phyloP scores from a whole-genome alignment of 306 rosid genomes.

The Prosopis cineraria region DNA sequence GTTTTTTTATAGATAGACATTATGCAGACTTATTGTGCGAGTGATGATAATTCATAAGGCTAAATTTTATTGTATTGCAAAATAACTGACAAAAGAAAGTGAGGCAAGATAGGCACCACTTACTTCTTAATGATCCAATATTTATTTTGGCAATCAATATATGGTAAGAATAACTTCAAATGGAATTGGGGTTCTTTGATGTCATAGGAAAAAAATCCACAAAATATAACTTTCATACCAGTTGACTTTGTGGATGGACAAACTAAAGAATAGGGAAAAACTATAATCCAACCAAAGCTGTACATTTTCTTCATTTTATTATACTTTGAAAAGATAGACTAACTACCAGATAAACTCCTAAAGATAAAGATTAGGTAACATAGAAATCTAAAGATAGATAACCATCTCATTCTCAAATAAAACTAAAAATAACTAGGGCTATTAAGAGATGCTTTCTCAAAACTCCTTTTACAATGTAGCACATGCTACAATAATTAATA shows the following conservation, averaged over 20 bases:
- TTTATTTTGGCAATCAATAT: not conserved
- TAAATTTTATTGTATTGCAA: not conserved
- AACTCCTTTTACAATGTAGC: not conserved
- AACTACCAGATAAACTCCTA: not conserved
- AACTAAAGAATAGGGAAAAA: not conserved
- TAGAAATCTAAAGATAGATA: too few relatives aligned
- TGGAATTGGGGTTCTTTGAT: not conserved
- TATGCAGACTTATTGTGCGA: not conserved
- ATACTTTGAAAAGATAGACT: not conserved
- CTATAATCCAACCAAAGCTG: not conserved
- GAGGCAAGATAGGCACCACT: not conserved
- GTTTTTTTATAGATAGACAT: not conserved
- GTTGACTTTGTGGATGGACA: not conserved
- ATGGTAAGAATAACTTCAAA: not conserved
- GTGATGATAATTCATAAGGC: not conserved
- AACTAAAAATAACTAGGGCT: not conserved
- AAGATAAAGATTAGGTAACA: not conserved
- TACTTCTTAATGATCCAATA: not conserved
- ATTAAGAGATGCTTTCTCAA: not conserved
- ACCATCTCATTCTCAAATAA: too few relatives aligned
- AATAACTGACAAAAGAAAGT: not conserved
- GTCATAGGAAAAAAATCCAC: not conserved
- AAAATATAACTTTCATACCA: not conserved
- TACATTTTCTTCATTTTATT: not conserved
- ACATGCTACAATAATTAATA: not conserved